Evolutionary conservation across 2,329 filamentous ascomycete genomes (phyloP).

Genomic region (Lasiodiplodia hormozganensis): DNA sequence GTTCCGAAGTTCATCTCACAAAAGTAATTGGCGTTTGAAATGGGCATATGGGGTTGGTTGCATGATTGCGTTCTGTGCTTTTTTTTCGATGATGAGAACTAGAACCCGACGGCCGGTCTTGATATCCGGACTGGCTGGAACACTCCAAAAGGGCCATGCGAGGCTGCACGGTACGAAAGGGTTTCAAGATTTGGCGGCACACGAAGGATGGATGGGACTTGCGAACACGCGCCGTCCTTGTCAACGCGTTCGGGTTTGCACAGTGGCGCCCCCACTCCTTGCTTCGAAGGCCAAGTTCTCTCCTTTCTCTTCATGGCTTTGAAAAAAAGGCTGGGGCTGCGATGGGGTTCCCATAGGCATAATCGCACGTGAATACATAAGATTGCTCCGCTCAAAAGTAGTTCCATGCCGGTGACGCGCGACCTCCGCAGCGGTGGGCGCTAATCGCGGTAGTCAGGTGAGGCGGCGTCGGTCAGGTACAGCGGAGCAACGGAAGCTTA

Average conservation of each 20-base stretch:
- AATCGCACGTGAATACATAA: constrained; percentile 26
- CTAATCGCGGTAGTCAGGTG: not conserved
- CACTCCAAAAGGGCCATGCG: constrained; percentile 19
- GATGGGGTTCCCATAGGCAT: constrained; percentile 20
- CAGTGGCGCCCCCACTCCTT: constrained; percentile 17
- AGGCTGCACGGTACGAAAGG: constrained; percentile 7
- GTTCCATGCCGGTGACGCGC: constrained; percentile 4
- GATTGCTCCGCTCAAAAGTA: constrained; percentile 24
- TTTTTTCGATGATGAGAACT: constrained; percentile 26
- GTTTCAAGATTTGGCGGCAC: constrained; percentile 20
- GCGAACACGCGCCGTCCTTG: constrained; percentile 1
- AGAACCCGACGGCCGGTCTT: constrained; percentile 26
- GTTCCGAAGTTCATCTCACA: constrained; percentile 18
- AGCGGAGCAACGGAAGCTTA: no score
- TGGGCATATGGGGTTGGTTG: constrained; percentile 29
- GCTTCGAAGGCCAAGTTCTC: constrained; percentile 18
- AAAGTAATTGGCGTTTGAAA: constrained; percentile 28
- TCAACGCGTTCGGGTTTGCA: constrained; percentile 5
- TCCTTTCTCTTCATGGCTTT: constrained; percentile 25
- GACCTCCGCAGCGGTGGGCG: not conserved
- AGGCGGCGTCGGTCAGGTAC: not conserved
- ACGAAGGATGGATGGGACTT: constrained; percentile 7
- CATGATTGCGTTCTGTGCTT: constrained; percentile 28
- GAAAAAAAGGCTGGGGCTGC: constrained; percentile 18
- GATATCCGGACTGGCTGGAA: constrained; percentile 17